Evolutionary conservation across 257 asterid species (phyloP).

Genomic region (Penstemon barbatus): DNA sequence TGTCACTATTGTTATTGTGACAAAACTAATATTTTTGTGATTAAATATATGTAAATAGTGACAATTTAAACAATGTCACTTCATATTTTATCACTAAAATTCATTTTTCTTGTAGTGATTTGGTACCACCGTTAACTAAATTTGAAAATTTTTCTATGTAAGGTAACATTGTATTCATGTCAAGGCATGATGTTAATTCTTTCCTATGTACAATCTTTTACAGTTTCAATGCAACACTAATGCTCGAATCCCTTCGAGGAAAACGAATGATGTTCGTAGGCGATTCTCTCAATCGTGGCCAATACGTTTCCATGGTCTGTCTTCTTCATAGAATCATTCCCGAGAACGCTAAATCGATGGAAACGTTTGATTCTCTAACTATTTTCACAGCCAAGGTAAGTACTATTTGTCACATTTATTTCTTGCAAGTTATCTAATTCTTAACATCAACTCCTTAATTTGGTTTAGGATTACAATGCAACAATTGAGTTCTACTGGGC

Average conservation of each 20-base stretch:
- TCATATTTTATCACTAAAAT: too few species aligned
- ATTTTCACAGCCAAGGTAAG: slow-evolving; percentile 29
- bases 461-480: slow-evolving; percentile 67
- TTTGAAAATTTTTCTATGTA: too few species aligned
- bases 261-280: slow-evolving; percentile 34
- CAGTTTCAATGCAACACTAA: slow-evolving; percentile 72
- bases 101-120: too few species aligned
- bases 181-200: too few species aligned
- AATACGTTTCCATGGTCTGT: slow-evolving; percentile 33
- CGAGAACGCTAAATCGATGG: slow-evolving; percentile 39
- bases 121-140: too few species aligned
- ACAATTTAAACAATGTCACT: too few species aligned
- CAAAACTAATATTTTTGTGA: too few species aligned
- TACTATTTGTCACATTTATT: too few species aligned
- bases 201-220: neutral
- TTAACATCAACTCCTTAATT: neutral
- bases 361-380: slow-evolving; percentile 34
- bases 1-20: too few species aligned
- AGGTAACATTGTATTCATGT: too few species aligned
- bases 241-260: slow-evolving; percentile 63
- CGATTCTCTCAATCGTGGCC: slow-evolving; percentile 29
- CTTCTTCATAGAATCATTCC: slow-evolving; percentile 21
- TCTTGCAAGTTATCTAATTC: too few species aligned
- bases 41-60: too few species aligned
- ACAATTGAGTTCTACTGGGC: slow-evolving; percentile 89